These are phyloP conservation scores for Scutellaria barbata DNA, from an alignment of 257 asterid genomes.

Conservation along the genomic window DNA sequence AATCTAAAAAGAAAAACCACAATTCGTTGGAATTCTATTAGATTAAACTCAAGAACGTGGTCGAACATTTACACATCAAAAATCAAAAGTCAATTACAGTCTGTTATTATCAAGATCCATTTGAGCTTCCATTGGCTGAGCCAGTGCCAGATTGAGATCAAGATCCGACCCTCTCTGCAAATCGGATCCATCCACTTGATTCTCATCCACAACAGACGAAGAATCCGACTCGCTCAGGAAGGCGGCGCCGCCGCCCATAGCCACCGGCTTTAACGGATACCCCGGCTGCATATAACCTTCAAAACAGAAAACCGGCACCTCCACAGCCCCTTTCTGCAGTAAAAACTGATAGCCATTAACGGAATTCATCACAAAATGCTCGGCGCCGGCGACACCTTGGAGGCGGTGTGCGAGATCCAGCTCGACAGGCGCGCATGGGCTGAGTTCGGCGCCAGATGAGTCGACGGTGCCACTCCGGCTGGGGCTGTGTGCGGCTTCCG, in stretches of 20 bases:
- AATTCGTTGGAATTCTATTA: too few species aligned
- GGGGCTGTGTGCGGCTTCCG: neutral
- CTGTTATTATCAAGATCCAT: neutral
- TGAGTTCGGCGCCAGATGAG: neutral
- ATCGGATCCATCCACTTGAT: slow-evolving; percentile 8
- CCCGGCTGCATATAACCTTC: slow-evolving; percentile 1
- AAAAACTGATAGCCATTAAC: neutral
- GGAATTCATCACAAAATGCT: neutral
- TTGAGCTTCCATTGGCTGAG: slow-evolving; percentile 26
- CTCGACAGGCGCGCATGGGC: slow-evolving; percentile 2
- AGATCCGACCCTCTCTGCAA: slow-evolving; percentile 23
- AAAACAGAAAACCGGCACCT: slow-evolving; percentile 6
- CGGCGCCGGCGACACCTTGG: neutral
- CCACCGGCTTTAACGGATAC: neutral
- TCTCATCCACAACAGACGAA: slow-evolving; percentile 16
- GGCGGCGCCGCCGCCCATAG: neutral
- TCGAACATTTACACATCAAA: slow-evolving; percentile 11
- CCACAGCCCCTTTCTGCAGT: slow-evolving; percentile 6
- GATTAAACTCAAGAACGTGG: neutral
- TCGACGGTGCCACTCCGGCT: slow-evolving; percentile 20
- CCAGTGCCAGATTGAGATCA: slow-evolving; percentile 32
- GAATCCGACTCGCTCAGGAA: slow-evolving; percentile 18
- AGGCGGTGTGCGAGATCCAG: slow-evolving; percentile 37
- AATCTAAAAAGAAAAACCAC: neutral
- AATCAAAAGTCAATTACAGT: neutral